Conservation (phyloP, 345 rosid genomes). For the Salix caprea region DNA sequence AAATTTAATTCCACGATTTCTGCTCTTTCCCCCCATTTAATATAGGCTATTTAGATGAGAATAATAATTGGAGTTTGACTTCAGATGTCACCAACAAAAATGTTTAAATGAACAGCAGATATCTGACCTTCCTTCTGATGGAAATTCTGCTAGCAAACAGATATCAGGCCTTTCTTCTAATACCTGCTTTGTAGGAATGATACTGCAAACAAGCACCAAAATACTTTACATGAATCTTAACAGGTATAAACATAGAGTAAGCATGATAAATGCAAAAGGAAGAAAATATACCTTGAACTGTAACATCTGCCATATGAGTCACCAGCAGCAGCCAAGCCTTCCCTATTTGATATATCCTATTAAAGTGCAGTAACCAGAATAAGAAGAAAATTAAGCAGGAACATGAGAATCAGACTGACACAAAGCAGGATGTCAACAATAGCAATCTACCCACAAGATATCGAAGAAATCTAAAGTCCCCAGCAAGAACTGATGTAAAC, state of each 20-base stretch:
- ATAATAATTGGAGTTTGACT: not conserved
- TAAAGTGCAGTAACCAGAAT: conserved; percentile 10
- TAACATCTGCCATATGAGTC: conserved; percentile 56
- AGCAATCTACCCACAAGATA: conserved; percentile 51
- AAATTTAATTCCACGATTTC: conserved; percentile 2
- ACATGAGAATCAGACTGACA: not conserved
- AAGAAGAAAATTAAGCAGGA: conserved; percentile 1
- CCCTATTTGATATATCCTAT: conserved; percentile 79
- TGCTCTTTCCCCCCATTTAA: not conserved
- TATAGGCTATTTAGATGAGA: not conserved
- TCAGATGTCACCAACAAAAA: not conserved
- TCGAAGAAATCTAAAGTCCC: conserved; percentile 63
- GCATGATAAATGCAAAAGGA: conserved; percentile 5
- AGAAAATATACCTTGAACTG: conserved; percentile 41
- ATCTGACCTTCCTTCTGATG: conserved; percentile 60
- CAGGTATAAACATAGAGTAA: not conserved
- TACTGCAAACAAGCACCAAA: conserved; percentile 37
- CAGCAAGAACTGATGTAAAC: conserved; percentile 49
- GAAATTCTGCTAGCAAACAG: conserved; percentile 71
- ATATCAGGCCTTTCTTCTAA: conserved; percentile 65
- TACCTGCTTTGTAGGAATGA: conserved; percentile 61
- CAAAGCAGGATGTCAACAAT: conserved; percentile 10
- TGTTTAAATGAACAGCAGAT: not conserved
- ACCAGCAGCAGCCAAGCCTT: conserved; percentile 56
- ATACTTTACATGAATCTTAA: not conserved